Conservation (phyloP, 2,329 filamentous ascomycete genomes). For the Microcera coccophila region DNA sequence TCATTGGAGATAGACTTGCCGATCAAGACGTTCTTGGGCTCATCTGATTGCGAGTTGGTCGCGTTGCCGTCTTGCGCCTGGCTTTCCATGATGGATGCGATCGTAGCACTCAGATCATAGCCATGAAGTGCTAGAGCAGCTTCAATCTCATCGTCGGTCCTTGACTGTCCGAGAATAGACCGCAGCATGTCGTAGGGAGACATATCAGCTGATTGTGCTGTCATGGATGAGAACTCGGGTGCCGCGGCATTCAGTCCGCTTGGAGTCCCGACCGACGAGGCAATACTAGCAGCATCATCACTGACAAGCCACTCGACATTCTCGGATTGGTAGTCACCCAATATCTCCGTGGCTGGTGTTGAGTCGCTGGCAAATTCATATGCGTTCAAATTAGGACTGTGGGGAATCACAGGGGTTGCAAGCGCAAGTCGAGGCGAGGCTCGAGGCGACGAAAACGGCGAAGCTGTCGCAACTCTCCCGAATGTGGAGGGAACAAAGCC, state of each 20-base stretch:
- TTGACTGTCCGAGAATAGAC: slow-evolving; percentile 84
- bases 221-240: slow-evolving; percentile 65
- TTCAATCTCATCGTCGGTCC: slow-evolving; percentile 92
- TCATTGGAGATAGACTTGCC: slow-evolving; percentile 85
- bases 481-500: slow-evolving; percentile 79
- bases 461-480: slow-evolving; percentile 67
- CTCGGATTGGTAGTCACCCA: slow-evolving; percentile 86
- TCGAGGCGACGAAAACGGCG: slow-evolving; percentile 89
- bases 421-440: slow-evolving; percentile 89
- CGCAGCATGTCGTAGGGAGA: slow-evolving; percentile 96
- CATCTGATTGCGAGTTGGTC: slow-evolving; percentile 40
- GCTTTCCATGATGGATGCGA: slow-evolving; percentile 80
- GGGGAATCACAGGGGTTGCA: slow-evolving; percentile 84
- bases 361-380: slow-evolving; percentile 89
- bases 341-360: slow-evolving; percentile 76
- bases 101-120: slow-evolving; percentile 89
- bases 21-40: slow-evolving; percentile 68
- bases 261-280: slow-evolving; percentile 66
- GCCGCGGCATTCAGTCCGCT: slow-evolving; percentile 74
- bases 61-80: slow-evolving; percentile 44
- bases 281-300: slow-evolving; percentile 75
- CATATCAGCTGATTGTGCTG: slow-evolving; percentile 77
- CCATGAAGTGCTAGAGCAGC: slow-evolving; percentile 82
- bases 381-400: slow-evolving; percentile 89
- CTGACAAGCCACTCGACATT: slow-evolving; percentile 97